Base-by-base conservation (phyloP, 2,329 filamentous ascomycete species). In the Rhinocladiella mackenziei region DNA sequence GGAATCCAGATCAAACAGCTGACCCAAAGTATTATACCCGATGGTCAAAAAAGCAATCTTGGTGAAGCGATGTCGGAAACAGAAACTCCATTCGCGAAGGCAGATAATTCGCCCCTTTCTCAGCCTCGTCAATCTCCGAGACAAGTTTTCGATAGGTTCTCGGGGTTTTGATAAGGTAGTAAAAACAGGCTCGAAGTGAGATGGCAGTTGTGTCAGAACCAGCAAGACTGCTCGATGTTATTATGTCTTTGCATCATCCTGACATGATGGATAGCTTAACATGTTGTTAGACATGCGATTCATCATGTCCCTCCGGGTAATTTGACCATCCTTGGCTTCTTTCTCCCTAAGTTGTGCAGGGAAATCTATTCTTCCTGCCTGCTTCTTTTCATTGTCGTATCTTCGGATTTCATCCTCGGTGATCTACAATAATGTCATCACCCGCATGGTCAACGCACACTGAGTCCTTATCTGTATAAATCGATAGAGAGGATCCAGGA, bases 171-270 rank as follows among this genome's bases (percentile, higher is more conserved):
- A 88, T 71, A 3, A 89, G 65, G 61, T 80, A 82, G 65, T 89
- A 89, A 57, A 89, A 87, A 0, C 87, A 75, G 7, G 80, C 74
- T 5, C 77, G 76, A 0, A 89, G 71, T 3, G 76, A 78, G 57
- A 89, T 89, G 22, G 83, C 84, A 0, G 86, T 89, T 0, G 85
- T 89, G 63, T 91, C 86, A 2, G 78, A 83, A 3, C 85, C 84
- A 0, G 86, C 86, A 85, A 76, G 41, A 74, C 68, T 82, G 14
- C n/a, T n/a, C n/a, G n/a, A n/a, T n/a, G n/a, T n/a, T n/a, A n/a
- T n/a, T n/a, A n/a, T n/a, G n/a, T n/a, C n/a, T n/a, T n/a, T n/a
- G n/a, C n/a, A n/a, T n/a, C n/a, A n/a, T n/a, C n/a, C n/a, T n/a
- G n/a, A n/a, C n/a, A n/a, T n/a, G n/a, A n/a, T 7, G 30, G 23